Evolutionary conservation across 108 stramenopile species (phyloP), one percentile per base, ranked within the genome.

Genomic region (Nitzschia sp.): DNA sequence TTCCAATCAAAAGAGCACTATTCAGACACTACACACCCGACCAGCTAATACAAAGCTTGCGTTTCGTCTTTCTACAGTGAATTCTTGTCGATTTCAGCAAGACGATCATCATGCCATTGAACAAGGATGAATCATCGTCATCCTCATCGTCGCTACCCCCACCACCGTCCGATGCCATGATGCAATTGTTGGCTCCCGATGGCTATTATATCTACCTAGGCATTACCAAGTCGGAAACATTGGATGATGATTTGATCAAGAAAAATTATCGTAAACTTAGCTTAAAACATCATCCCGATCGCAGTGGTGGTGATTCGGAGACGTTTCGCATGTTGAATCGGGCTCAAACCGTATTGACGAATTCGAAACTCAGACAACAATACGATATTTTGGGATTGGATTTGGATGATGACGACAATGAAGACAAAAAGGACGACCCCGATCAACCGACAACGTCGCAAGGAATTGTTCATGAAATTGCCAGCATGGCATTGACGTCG

Each of bases 311-410:
- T 3, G 84, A 94, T 80, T 77, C 74, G 29, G 90, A 94, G 17
- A 86, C 93, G 3, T 94, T 94, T 73, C 83, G 87, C 0, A 62
- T 85, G 21, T 57, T 94, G 51, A 84, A 89, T 72, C 85, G 93
- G 25, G 93, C 93, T 34, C 89, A 94, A 58, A 69, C 71, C 21
- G 90, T 94, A 0, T 62, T 94, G 54, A 69, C 75, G 59, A 78
- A 72, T 70, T 77, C 86, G 13, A 91, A 90, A 56, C 68, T 94
- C 42, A 57, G 88, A 26, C 66, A 85, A 61, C 87, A 94, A 71
- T 94, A 94, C 64, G 93, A 94, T 72, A 77, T 91, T 57, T 53
- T 94, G 33, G 93, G 90, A 15, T 58, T 94, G 49, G 93, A 94
- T 79, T 75, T 94, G 65, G 90, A 94, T 27, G 93, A 91, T 66